A percentile compares a stretch with the other conserved stretches of the same genome.
phyloP scores from a whole-genome alignment of 75 land plant species.

The Ceratopteris richardii region DNA sequence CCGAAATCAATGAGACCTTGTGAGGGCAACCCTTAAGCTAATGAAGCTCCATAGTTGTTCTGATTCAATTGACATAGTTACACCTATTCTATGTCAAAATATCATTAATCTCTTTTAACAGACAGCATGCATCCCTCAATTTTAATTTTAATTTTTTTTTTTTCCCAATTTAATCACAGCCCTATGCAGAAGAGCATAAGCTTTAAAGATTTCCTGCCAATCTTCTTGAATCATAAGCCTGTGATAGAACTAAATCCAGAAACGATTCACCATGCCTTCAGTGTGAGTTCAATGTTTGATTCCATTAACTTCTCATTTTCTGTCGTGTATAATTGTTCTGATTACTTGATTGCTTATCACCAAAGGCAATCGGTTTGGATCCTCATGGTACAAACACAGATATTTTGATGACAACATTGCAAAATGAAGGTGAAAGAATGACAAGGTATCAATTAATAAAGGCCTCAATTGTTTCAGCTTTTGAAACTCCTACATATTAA shows the following conservation, averaged over 20 bases:
- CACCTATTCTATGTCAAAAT: no score
- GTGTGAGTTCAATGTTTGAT: slow-evolving; percentile 5
- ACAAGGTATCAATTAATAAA: slow-evolving; percentile 10
- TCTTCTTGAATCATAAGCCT: slow-evolving; percentile 18
- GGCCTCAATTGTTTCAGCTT: not conserved
- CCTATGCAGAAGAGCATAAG: slow-evolving; percentile 5
- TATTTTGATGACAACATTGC: slow-evolving; percentile 5
- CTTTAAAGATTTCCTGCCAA: slow-evolving; percentile 10
- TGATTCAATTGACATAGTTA: not conserved
- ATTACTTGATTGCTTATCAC: not conserved
- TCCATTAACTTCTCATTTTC: not conserved
- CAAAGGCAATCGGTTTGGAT: slow-evolving; percentile 16
- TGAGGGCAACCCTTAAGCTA: not conserved
- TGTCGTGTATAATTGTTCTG: not conserved
- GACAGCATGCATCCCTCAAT: not conserved
- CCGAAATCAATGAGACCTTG: slow-evolving; percentile 13
- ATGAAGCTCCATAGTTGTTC: not conserved
- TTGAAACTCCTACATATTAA: not conserved
- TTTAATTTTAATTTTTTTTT: no score
- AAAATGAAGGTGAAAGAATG: slow-evolving; percentile 20
- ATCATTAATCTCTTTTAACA: not conserved
- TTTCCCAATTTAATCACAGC: no score
- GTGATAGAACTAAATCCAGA: not conserved
- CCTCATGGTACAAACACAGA: slow-evolving; percentile 1
- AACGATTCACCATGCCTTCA: slow-evolving; percentile 10